Evolutionary conservation across 140 eudicot species (phyloP), one percentile per base, ranked within the genome.

Genomic region (Senecio squalidus): DNA sequence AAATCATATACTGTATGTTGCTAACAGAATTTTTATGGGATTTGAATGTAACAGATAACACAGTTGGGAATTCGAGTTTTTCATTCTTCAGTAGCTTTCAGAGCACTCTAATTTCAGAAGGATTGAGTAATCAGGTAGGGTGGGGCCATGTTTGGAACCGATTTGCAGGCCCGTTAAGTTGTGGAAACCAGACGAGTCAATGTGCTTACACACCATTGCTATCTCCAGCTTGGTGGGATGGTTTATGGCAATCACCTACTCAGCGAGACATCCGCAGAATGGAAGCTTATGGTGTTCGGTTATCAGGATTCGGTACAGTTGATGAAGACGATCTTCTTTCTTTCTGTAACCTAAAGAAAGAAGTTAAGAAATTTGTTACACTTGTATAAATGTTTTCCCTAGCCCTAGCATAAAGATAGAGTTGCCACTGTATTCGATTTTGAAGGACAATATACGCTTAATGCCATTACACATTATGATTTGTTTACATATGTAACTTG

Each of bases 101-200:
- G 58, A 82, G 84, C 27, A 77, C 60, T 55, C 50, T 85, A 64
- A 60, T 89, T 16, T 54, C 75, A 23, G 80, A 75, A 51, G 97
- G 97, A 23, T 54, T 89, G 39, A 68, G 60, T 69, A 85, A 75
- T 64, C 95, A 89, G 55, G 52, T 85, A 2, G 97, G 97, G 23
- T 89, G 97, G 97, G 97, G 97, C 21, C 97, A 89, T 33, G 84
- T 72, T 17, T 89, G 97, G 97, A 89, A 78, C 77, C 58, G 97
- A 62, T 89, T 82, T 68, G 80, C 95, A 1, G 97, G 97, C n/a
- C 84, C 86, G 3, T 64, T 89, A 68, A 89, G 97, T 39, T 89
- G 97, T 57, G 86, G 67, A 21, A 72, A 73, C 52, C 97, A 89
- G 59, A 58, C 84, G 0, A 74, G 40, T 46, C 97, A 89, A 64